Percentiles rank a stretch among this genome's conserved stretches.
Evolutionary conservation across 2,329 filamentous ascomycete species (phyloP).

Genomic region (Penicillium digitatum): DNA sequence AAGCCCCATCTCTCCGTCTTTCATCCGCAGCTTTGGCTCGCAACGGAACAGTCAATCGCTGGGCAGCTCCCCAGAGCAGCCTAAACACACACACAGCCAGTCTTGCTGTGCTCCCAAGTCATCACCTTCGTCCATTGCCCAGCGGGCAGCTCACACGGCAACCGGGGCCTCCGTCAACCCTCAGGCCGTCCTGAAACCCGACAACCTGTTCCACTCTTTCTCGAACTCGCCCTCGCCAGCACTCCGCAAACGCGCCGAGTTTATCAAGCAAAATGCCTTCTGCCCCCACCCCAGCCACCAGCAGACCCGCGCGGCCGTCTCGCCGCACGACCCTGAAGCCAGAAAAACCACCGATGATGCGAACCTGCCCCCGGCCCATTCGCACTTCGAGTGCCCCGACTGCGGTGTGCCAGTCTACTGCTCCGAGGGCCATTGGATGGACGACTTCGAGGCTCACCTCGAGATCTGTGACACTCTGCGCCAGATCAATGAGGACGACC

Average conservation of each 20-base stretch:
- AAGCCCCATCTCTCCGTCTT: conserved; percentile 24
- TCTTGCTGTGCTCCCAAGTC: conserved; percentile 8
- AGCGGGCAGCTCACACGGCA: conserved; percentile 28
- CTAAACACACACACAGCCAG: conserved; percentile 13
- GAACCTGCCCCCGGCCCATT: conserved; percentile 68
- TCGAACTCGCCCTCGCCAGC: conserved; percentile 82
- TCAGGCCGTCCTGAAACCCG: conserved; percentile 55
- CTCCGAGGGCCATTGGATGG: conserved; percentile 90
- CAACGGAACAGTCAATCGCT: conserved; percentile 23
- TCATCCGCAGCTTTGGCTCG: conserved; percentile 29
- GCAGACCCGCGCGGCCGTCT: conserved; percentile 64
- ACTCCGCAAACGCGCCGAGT: conserved; percentile 81
- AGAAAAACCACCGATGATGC: conserved; percentile 46
- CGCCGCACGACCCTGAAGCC: conserved; percentile 61
- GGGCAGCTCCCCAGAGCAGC: conserved; percentile 17
- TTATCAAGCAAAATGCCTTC: conserved; percentile 88
- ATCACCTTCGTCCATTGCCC: conserved; percentile 19
- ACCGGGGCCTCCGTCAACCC: conserved; percentile 23
- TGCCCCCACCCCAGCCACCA: conserved; percentile 89
- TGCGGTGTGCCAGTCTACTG: conserved; percentile 93
- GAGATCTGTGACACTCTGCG: conserved; percentile 86
- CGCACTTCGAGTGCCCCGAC: conserved; percentile 92
- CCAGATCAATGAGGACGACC: conserved; percentile 97
- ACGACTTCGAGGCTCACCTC: conserved; percentile 89
- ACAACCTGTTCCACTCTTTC: conserved; percentile 92